Conservation (phyloP, 2,329 filamentous ascomycete genomes). For the Aspergillus felis region DNA sequence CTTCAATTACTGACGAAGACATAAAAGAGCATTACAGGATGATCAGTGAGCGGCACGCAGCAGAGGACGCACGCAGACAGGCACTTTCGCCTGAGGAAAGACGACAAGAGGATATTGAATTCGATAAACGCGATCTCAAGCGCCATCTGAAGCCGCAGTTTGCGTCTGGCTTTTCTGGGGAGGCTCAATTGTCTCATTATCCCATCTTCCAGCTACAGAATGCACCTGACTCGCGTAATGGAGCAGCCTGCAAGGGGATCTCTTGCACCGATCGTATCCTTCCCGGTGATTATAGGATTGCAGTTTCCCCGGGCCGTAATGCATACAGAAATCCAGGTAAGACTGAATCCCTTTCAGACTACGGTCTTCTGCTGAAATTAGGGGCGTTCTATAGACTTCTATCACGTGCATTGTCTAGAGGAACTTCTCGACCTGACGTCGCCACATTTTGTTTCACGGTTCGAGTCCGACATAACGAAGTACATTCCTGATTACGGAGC, state of each 20-base stretch:
- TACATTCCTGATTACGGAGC: slow-evolving; percentile 6
- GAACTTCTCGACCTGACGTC: slow-evolving; percentile 9
- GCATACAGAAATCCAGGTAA: slow-evolving; percentile 4
- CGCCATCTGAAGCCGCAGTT: slow-evolving; percentile 5
- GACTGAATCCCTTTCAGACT: slow-evolving; percentile 1
- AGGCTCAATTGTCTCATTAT: slow-evolving; percentile 1
- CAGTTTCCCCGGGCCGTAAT: slow-evolving; percentile 6
- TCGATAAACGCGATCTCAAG: neutral
- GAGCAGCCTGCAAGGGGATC: slow-evolving; percentile 4
- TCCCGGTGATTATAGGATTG: slow-evolving; percentile 9
- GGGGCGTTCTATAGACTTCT: slow-evolving; percentile 5
- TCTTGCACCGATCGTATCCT: slow-evolving; percentile 3
- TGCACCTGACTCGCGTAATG: slow-evolving; percentile 5
- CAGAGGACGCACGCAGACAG: neutral
- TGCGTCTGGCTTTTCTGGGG: neutral
- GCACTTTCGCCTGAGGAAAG: slow-evolving; percentile 8
- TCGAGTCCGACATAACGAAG: slow-evolving; percentile 5
- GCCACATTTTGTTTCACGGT: slow-evolving; percentile 5
- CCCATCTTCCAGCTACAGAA: slow-evolving; percentile 7
- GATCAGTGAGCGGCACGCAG: neutral
- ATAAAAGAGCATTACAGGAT: too few species aligned
- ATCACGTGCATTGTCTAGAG: slow-evolving; percentile 9
- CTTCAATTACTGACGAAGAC: too few species aligned
- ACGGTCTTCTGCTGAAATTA: neutral
- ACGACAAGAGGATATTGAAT: slow-evolving; percentile 5